Evolutionary conservation across 805 yeast genomes (phyloP), one percentile per base, ranked within the genome.

Genomic region (Cyberlindnera maritima): DNA sequence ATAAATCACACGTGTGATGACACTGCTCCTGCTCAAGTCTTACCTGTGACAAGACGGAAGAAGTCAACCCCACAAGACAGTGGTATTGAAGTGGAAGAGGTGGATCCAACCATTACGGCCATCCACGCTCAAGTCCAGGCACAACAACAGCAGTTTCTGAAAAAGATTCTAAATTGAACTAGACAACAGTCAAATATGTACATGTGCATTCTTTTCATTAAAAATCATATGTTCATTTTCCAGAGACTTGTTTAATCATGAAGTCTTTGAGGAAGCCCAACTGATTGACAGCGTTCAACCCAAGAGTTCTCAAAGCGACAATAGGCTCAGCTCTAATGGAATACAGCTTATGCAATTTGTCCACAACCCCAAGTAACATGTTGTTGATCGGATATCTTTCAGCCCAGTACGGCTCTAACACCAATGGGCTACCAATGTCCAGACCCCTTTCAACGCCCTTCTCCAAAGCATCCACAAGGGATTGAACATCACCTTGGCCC

Each of bases 401-500:
- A 21, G 88, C 79, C 75, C 89, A 88, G 68, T 87, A 94, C 6
- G 90, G 88, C 64, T 92, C 97, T 34, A 94, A 72, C 8, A 87
- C 89, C 51, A 91, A 69, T 14, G 82, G 69, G 21, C 84, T 76
- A 3, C 99, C 99, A 43, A 92, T 84, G 59, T 94, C 99, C 48
- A 87, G 73, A 0, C 99, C 99, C 38, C 96, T 72, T 35, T 71
- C 70, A 2, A 79, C 68, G 0, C 96, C 96, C 10, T 52, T 70
- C 54, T 88, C 96, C 23, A 94, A 60, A 0, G 92, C 87, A 2
- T 62, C 69, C 1, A 84, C 81, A 26, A 94, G 71, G 2, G 83
- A 70, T 48, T 83, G 81, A 2, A 88, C 97, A 63, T 94, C 99
- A 23, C 85, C 83, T 64, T 91, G 97, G 18, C 99, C 99, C 96